Evolutionary conservation across 2,329 filamentous ascomycete genomes (phyloP), one percentile per base, ranked within the genome.

Genomic region (Monilinia laxa): DNA sequence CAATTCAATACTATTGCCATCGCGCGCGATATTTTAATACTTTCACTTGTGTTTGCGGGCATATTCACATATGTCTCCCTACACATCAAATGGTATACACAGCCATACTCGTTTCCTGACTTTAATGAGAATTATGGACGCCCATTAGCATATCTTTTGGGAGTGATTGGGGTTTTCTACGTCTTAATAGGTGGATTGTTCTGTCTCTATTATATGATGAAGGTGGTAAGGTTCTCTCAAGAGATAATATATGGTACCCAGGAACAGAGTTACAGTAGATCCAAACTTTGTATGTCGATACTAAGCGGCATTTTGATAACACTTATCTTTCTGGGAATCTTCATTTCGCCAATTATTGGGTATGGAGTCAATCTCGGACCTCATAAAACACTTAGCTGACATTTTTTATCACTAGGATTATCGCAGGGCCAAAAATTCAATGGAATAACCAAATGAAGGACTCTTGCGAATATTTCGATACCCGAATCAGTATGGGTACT

Each of bases 401-500:
- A 10, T 45, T 28, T 23, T 3, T 35, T 14, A 14, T 31, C 10
- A 12, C 18, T 45, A 65, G 70, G 23, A 60, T 69, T 40, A 0
- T n/a, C 2, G 45, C 3, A 18, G 69, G 69, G 3, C 59, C 68
- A 11, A 18, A 49, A 3, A 68, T 67, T 14, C n/a, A 25, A 11
- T 72, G 71, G 71, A 62, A 69, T 25, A 12, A 66, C 20, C 54
- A 70, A 20, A 72, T 73, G 70, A 68, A 65, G 38, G 42, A 71
- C 55, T 72, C 71, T 12, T 73, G 71, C 63, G 53, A 64, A 31
- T 69, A 68, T 1, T 66, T 69, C n/a, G 38, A 72, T 18, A 69
- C 62, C 4, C 65, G 71, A 31, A 56, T 71, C 14, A 14, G n/a
- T 10, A 71, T 73, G 70, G 56, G 69, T 56, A 56, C 10, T 11